Percentiles rank a stretch among this genome's conserved stretches.
Conservation (phyloP, 139 green algal species). For the Microglena sp. region DNA sequence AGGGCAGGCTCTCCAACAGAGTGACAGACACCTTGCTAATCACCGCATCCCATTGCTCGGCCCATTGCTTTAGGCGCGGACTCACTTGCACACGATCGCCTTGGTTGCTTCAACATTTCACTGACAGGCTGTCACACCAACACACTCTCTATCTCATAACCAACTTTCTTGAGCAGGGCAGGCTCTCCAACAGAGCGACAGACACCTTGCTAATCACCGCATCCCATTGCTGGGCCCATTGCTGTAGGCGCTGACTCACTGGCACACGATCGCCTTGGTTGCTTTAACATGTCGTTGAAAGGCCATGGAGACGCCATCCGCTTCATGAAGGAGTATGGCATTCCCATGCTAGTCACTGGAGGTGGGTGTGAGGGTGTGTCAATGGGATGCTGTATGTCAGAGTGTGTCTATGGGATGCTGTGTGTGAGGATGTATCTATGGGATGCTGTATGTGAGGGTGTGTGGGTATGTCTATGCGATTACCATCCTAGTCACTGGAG, state of each 20-base stretch:
- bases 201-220: too few species aligned
- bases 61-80: conserved; percentile 56
- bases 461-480: neutral
- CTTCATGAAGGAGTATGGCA: conserved; percentile 82
- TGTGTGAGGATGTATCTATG: too few species aligned
- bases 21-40: too few species aligned
- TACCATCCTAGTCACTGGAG: too few species aligned
- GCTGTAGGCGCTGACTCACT: conserved; percentile 87
- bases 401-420: too few species aligned
- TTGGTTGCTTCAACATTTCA: conserved; percentile 90
- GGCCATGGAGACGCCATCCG: conserved; percentile 65
- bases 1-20: too few species aligned
- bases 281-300: conserved; percentile 75
- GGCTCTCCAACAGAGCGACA: too few species aligned
- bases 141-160: neutral
- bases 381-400: too few species aligned
- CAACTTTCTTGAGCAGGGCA: too few species aligned
- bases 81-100: conserved; percentile 73
- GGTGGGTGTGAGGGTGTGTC: conserved; percentile 8
- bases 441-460: neutral
- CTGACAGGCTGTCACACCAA: too few species aligned
- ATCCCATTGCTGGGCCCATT: too few species aligned
- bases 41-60: too few species aligned
- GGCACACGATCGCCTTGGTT: conserved; percentile 74
- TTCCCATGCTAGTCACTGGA: conserved; percentile 82